phyloP scores from a whole-genome alignment of 1,284 basidiomycete genomes.

The Ceratobasidium sp. region DNA sequence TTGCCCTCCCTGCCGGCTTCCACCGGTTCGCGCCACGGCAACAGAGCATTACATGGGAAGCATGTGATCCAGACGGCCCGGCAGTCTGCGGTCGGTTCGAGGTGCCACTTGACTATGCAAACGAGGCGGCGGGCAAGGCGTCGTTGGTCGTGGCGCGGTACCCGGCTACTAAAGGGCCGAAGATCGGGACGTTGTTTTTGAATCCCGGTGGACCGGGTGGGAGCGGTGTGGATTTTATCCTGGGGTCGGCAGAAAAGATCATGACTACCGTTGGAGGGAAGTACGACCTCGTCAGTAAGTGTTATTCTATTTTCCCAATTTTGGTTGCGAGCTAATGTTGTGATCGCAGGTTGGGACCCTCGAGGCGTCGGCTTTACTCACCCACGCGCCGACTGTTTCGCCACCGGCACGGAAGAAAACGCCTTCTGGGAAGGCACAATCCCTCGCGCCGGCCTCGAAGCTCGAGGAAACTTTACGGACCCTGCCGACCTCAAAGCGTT shows the following conservation, averaged over 20 bases:
- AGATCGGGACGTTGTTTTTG: slow-evolving; percentile 44
- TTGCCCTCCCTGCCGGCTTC: not conserved
- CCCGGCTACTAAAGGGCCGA: slow-evolving; percentile 8
- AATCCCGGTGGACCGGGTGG: slow-evolving; percentile 40
- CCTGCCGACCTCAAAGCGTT: slow-evolving; percentile 1
- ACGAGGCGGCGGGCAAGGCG: slow-evolving; percentile 40
- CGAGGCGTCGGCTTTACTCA: slow-evolving; percentile 18
- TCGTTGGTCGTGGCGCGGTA: slow-evolving; percentile 25
- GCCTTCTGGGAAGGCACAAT: slow-evolving; percentile 41
- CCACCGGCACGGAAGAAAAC: not conserved
- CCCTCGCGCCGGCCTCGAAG: slow-evolving; percentile 43
- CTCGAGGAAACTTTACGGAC: slow-evolving; percentile 27
- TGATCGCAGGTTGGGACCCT: slow-evolving; percentile 1
- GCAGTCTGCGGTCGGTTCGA: slow-evolving; percentile 39
- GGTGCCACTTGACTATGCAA: slow-evolving; percentile 44
- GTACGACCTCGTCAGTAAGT: slow-evolving; percentile 28
- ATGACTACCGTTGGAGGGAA: not conserved
- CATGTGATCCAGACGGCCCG: not conserved
- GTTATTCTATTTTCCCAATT: not conserved
- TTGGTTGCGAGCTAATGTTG: not conserved
- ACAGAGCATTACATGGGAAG: not conserved
- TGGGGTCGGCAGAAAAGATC: not conserved
- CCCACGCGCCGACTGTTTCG: slow-evolving; percentile 32
- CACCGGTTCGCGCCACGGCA: slow-evolving; percentile 5
- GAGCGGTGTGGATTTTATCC: not conserved